phyloP scores from a whole-genome alignment of 129 eudicot genomes.

The Flaveria bidentis region DNA sequence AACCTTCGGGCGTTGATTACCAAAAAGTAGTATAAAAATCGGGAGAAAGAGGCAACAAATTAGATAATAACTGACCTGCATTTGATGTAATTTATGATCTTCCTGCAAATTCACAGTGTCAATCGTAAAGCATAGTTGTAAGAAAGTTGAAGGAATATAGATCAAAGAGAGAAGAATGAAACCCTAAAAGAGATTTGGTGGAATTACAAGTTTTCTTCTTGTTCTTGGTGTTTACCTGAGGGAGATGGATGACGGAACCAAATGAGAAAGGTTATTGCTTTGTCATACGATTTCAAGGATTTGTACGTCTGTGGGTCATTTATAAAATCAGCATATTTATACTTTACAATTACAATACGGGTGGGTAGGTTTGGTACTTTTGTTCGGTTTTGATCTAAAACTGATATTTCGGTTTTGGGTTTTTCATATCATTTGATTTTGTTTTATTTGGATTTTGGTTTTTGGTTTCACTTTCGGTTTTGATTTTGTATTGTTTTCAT shows the following conservation, averaged over 20 bases:
- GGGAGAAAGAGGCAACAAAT: neutral
- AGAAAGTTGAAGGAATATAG: neutral
- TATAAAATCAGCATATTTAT: too few relatives aligned
- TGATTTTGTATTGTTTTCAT: too few relatives aligned
- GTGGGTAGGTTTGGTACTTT: too few relatives aligned
- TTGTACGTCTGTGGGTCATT: too few relatives aligned
- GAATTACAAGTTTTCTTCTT: neutral
- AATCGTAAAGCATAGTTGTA: neutral
- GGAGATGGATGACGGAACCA: neutral
- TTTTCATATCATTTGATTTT: too few relatives aligned
- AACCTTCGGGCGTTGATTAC: neutral
- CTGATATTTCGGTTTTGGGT: too few relatives aligned
- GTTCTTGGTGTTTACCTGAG: neutral
- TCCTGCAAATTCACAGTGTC: constrained; percentile 20
- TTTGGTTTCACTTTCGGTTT: too few relatives aligned
- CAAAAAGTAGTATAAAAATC: neutral
- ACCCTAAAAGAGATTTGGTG: constrained; percentile 23
- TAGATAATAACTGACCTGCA: constrained; percentile 27
- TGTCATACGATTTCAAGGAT: neutral
- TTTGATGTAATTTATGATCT: neutral
- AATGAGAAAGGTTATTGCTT: neutral
- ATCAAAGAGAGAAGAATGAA: neutral
- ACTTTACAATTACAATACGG: too few relatives aligned
- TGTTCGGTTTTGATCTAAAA: too few relatives aligned
- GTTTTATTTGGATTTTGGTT: too few relatives aligned